A percentile compares a stretch with the other conserved stretches of the same genome.
phyloP scores from a whole-genome alignment of 768 basidiomycete species.

The Phaffia australis region DNA sequence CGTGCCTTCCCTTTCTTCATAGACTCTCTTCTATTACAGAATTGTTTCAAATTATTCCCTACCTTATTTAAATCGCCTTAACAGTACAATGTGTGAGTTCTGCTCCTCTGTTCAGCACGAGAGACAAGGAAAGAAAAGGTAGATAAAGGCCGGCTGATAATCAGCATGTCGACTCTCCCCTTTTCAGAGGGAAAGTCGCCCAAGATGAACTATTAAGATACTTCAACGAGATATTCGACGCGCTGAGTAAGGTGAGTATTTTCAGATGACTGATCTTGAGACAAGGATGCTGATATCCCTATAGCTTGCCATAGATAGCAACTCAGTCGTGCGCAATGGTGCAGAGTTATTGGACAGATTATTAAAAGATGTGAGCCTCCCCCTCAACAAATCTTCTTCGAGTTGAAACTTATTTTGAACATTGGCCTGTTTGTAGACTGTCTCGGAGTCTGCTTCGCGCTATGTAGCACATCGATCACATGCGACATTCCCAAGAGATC shows the following conservation, averaged over 20 bases:
- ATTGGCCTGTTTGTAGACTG: slow-evolving; percentile 44
- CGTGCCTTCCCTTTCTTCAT: too few relatives aligned
- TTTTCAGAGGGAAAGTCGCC: slow-evolving; percentile 50
- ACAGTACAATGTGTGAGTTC: too few relatives aligned
- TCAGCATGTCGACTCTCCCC: neutral
- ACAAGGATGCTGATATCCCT: neutral
- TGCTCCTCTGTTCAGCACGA: too few relatives aligned
- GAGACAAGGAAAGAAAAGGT: neutral
- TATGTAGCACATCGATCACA: neutral
- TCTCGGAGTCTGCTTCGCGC: slow-evolving; percentile 79
- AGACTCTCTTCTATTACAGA: neutral
- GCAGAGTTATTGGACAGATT: slow-evolving; percentile 91
- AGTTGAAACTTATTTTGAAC: too few relatives aligned
- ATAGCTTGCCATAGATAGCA: slow-evolving; percentile 90
- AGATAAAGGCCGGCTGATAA: neutral
- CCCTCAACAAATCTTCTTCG: neutral
- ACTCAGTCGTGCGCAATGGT: slow-evolving; percentile 93
- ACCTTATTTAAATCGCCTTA: too few relatives aligned
- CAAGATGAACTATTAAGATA: slow-evolving; percentile 93
- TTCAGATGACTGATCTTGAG: neutral
- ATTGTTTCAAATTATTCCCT: neutral
- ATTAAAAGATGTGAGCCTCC: slow-evolving; percentile 57
- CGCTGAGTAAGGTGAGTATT: slow-evolving; percentile 73
- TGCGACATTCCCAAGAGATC: too few relatives aligned
- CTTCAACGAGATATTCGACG: slow-evolving; percentile 97